Evolutionary conservation across 805 yeast species (phyloP), one percentile per base, ranked within the genome.

Genomic region (Blastobotrys attinorum): DNA sequence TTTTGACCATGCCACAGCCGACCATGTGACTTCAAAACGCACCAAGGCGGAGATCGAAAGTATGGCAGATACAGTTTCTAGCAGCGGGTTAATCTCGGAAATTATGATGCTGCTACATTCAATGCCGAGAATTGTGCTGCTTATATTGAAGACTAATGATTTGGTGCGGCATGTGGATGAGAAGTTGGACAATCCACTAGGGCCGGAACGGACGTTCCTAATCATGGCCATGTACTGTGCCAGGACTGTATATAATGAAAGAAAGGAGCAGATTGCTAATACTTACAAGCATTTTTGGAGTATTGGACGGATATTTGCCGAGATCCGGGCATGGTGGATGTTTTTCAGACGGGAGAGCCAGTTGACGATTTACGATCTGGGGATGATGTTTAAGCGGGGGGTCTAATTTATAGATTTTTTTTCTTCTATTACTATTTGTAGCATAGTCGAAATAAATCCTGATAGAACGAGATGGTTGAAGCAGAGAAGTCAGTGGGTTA

Each of bases 211-310:
- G 40, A 83, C 95, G 0, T 90, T 92, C 52, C 65, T 89, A 51
- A 86, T 92, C 35, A 73, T 92, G 82, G 92, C 96, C 1, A 76
- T 77, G 25, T 90, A 92, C 61, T 92, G 97, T 66, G 89, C 97
- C 0, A 65, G 67, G 20, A 77, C 87, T 0, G 90, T 86, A 1
- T 84, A 77, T 54, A 71, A 71, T n/a, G 95, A 86, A 55, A 73
- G 75, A 2, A 57, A 63, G 16, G 85, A 79, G 46, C 43, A 45
- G 7, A 61, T 66, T 4, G 40, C 56, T 21, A 20, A 33, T 4
- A 31, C 46, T 25, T 54, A 52, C 32, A 31, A 40, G n/a, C 43
- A 44, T 7, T 20, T 37, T 2, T 49, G 54, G 51, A 43, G 50
- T n/a, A 8, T 54, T 1, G 31, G 35, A 3, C 48, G 53, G 22